phyloP scores from a whole-genome alignment of 2,329 filamentous ascomycete genomes.

The Fusarium guadeloupense region DNA sequence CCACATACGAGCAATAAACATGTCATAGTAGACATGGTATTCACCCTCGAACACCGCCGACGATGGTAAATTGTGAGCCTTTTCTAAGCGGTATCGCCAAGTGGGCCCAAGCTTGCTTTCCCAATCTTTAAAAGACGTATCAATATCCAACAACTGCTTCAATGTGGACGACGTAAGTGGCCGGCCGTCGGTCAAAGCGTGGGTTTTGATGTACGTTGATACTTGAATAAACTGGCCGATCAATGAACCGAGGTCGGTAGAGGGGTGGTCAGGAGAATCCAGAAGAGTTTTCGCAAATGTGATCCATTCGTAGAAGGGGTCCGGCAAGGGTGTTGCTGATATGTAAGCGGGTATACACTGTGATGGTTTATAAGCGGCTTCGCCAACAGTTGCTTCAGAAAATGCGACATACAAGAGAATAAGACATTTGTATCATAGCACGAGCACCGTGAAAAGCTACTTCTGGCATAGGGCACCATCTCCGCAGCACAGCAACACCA shows the following conservation, averaged over 20 bases:
- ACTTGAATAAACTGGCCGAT: conserved; percentile 54
- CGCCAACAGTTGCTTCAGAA: not conserved
- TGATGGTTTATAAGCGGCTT: conserved; percentile 13
- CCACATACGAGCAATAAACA: conserved; percentile 65
- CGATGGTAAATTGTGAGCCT: conserved; percentile 47
- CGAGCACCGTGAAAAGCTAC: conserved; percentile 57
- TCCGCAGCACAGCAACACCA: conserved; percentile 65
- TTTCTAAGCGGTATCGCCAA: conserved; percentile 52
- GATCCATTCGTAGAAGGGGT: conserved; percentile 56
- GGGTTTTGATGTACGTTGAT: conserved; percentile 48
- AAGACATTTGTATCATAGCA: conserved; percentile 64
- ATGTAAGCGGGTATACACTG: conserved; percentile 58
- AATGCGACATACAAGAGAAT: conserved; percentile 59
- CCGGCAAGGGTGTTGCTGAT: conserved; percentile 52
- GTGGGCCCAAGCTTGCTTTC: conserved; percentile 47
- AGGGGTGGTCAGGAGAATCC: conserved; percentile 50
- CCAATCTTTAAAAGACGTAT: conserved; percentile 52
- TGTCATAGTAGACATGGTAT: conserved; percentile 65
- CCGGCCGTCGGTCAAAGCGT: conserved; percentile 51
- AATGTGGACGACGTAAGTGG: conserved; percentile 49
- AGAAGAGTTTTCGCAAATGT: conserved; percentile 50
- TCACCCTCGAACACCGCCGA: conserved; percentile 59
- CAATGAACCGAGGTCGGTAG: conserved; percentile 53
- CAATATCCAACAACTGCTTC: conserved; percentile 52
- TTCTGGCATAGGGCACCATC: conserved; percentile 52